Conservation (phyloP, 2,329 filamentous ascomycete genomes). For the Ophiocordyceps sinensis region DNA sequence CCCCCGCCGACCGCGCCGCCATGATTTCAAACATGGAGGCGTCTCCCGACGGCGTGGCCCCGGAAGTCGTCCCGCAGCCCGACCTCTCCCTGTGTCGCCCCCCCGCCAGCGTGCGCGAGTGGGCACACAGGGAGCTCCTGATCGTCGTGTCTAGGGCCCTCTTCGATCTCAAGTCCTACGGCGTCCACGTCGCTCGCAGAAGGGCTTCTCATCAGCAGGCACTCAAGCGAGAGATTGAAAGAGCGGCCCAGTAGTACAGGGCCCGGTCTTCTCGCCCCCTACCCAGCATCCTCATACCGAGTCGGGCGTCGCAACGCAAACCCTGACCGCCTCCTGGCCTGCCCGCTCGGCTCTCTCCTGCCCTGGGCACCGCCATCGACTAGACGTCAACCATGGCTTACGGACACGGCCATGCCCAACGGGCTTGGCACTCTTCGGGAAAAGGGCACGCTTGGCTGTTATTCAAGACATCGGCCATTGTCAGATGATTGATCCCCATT, state of each 20-base stretch:
- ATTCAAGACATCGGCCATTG: no score
- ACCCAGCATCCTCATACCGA: neutral
- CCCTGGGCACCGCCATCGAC: no score
- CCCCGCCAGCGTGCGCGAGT: slow-evolving; percentile 9
- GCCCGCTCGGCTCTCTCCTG: no score
- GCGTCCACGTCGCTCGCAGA: slow-evolving; percentile 7
- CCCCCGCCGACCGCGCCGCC: slow-evolving; percentile 2
- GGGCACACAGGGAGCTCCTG: slow-evolving; percentile 9
- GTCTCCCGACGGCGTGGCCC: neutral
- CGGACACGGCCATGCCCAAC: no score
- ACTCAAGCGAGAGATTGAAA: slow-evolving; percentile 10
- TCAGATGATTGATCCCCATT: neutral
- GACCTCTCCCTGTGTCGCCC: slow-evolving; percentile 5
- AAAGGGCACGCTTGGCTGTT: no score
- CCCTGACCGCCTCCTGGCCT: no score
- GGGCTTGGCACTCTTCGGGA: no score
- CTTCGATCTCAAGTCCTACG: slow-evolving; percentile 9
- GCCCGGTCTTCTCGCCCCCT: neutral
- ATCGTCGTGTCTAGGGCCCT: slow-evolving; percentile 6
- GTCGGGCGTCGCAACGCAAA: no score
- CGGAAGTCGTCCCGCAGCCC: slow-evolving; percentile 4
- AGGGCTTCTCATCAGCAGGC: slow-evolving; percentile 8
- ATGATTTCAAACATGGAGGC: slow-evolving; percentile 18
- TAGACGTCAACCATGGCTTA: no score
- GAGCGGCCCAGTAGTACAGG: neutral